These are phyloP conservation scores for Cladophialophora exuberans DNA, from an alignment of 2,329 filamentous ascomycete genomes.

Conservation along the genomic window DNA sequence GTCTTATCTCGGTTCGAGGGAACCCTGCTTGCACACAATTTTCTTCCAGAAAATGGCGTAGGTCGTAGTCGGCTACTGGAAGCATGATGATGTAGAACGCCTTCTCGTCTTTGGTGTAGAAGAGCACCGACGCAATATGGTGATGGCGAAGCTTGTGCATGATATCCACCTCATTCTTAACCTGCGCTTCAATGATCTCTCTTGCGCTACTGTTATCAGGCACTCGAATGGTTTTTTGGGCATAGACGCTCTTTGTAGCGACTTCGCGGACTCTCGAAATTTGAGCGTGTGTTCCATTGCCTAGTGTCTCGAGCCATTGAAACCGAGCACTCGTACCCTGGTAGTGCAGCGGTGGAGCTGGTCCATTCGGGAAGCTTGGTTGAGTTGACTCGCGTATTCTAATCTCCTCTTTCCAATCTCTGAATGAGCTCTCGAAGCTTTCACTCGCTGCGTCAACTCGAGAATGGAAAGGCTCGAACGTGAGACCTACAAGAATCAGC, in stretches of 20 bases:
- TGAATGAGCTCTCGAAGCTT: neutral
- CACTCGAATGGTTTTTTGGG: conserved; percentile 1
- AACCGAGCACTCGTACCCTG: neutral
- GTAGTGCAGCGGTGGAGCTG: no score
- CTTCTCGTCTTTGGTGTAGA: neutral
- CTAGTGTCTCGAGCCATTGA: neutral
- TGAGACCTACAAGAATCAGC: neutral
- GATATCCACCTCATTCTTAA: neutral
- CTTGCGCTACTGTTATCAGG: neutral
- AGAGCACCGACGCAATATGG: conserved; percentile 1
- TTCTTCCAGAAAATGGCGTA: conserved; percentile 2
- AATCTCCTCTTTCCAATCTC: conserved; percentile 1
- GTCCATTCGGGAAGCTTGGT: no score
- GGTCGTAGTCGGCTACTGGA: neutral
- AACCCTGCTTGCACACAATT: conserved; percentile 2
- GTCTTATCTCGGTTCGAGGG: neutral
- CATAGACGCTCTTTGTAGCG: conserved; percentile 1
- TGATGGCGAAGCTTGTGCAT: conserved; percentile 4
- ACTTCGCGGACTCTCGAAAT: conserved; percentile 4
- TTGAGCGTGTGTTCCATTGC: neutral
- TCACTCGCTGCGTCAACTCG: neutral
- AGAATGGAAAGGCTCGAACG: neutral
- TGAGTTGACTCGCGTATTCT: no score
- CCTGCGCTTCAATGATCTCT: neutral
- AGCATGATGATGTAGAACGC: conserved; percentile 4